Evolutionary conservation across 1,284 basidiomycete genomes (phyloP).

Genomic region (Boletus semigastroideus): DNA sequence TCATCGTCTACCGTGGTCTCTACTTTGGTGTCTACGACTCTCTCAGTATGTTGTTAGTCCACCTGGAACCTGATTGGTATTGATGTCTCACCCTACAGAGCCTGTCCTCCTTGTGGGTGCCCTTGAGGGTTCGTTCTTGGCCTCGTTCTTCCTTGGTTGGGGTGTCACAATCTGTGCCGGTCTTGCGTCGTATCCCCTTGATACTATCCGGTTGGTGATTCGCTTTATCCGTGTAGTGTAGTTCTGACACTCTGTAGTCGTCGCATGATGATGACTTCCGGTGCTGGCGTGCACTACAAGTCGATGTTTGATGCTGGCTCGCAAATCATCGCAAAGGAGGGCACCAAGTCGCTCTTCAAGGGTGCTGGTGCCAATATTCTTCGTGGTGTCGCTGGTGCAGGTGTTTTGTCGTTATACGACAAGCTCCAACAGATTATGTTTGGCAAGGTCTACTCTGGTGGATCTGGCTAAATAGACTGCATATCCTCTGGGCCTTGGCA

Average conservation of each 20-base stretch:
- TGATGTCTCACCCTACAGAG: conserved; percentile 49
- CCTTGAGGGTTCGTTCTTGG: conserved; percentile 88
- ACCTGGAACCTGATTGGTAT: conserved; percentile 4
- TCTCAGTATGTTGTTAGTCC: conserved; percentile 60
- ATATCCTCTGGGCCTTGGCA: conserved; percentile 28
- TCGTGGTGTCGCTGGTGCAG: conserved; percentile 97
- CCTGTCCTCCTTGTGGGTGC: conserved; percentile 89
- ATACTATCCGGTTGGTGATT: conserved; percentile 78
- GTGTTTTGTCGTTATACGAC: conserved; percentile 94
- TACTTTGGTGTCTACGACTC: conserved; percentile 96
- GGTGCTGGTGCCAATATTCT: conserved; percentile 98
- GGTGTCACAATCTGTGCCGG: conserved; percentile 95
- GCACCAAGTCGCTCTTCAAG: conserved; percentile 88
- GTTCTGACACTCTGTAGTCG: conserved; percentile 52
- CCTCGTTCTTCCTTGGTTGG: conserved; percentile 90
- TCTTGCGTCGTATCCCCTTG: conserved; percentile 93
- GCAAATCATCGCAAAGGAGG: conserved; percentile 89
- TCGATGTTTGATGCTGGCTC: conserved; percentile 86
- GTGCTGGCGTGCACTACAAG: conserved; percentile 84
- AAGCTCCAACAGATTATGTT: conserved; percentile 90
- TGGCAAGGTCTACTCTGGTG: conserved; percentile 95
- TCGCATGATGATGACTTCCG: conserved; percentile 96
- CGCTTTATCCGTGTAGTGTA: neutral
- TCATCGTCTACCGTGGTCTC: conserved; percentile 95
- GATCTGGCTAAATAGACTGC: conserved; percentile 28